Evolutionary conservation across 805 yeast genomes (phyloP), one percentile per base, ranked within the genome.

Genomic region (Pichia insulana): DNA sequence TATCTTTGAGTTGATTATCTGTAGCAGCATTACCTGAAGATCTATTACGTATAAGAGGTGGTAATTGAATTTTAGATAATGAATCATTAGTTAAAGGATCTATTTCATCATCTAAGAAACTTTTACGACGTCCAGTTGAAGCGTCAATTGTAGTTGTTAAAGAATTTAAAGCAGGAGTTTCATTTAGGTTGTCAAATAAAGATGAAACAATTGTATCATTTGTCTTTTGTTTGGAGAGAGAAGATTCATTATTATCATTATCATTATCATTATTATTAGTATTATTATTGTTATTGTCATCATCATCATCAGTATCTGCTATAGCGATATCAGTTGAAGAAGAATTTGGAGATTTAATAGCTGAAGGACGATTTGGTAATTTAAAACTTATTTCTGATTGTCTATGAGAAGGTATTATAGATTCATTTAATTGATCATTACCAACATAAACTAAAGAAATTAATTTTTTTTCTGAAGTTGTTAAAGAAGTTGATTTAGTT

Each of bases 181-280:
- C 55, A 41, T 56, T 52, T 35, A 56, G 45, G 42, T 49, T 53
- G 26, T 55, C 60, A 40, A 52, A 52, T 6, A 50, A 22, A 7
- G 50, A 31, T 4, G 56, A 50, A 15, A 37, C 22, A 2, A 44
- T 18, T 19, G 59, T 52, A 18, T 50, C 49, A 38, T 54, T 58
- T 8, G 64, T 59, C n/a, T 55, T 47, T 42, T 55, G 45, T 34
- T 62, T 45, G 7, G 64, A 53, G 13, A 60, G 45, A 18, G 53
- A 45, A 10, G 50, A 45, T 16, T 17, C 12, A 27, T n/a, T 12
- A 26, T 12, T 13, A 5, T 17, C 7, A 7, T 10, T 22, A 19
- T 36, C 11, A 12, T 28, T 17, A 4, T 27, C 18, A 11, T 17
- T 19, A 7, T 10, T 34, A 27, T 15, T 34, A 18, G n/a, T n/a